Evolutionary conservation across 73 alveolate species (phyloP), one percentile per base, ranked within the genome.

Genomic region (Effrenium voratum): DNA sequence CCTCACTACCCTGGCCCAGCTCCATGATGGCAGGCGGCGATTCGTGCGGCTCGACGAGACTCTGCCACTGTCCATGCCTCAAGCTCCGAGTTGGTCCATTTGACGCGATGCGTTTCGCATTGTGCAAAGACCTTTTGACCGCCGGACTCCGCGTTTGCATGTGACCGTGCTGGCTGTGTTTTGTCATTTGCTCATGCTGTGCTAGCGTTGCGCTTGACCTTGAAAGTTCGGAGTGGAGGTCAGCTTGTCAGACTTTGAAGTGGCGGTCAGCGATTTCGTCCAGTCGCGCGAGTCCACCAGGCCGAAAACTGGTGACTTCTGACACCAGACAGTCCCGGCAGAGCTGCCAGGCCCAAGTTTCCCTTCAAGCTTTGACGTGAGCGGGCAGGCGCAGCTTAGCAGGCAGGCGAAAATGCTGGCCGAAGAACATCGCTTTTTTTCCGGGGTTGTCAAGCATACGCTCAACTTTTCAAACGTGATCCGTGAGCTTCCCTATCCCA

Each of bases 21-120:
- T 19, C 1, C 34, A 26, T 19, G 43, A 30, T 30, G 24, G 55
- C 38, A 90, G 97, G 97, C 97, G 10, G 97, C 97, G 46, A 90
- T 90, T 52, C 97, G 97, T 38, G 97, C 97, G 44, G 97, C 97
- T 10, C 86, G 97, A 2, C 97, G 97, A 30, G 68, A 90, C 44
- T 90, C 97, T 66, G 66, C 97, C 28, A 90, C 97, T 4, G 97
- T n/a, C 28, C 86, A 22, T 32, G 38, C 70, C 95, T 38, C n/a
- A 36, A 77, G 28, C 46, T 15, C 30, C n/a, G n/a, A n/a, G n/a
- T n/a, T n/a, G n/a, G n/a, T n/a, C n/a, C n/a, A n/a, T n/a, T n/a
- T n/a, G n/a, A n/a, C n/a, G n/a, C n/a, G n/a, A n/a, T n/a, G n/a
- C n/a, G n/a, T n/a, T n/a, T n/a, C n/a, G n/a, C n/a, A n/a, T n/a